Conservation (phyloP, 768 basidiomycete genomes). For the Lepiota brunneoincarnata region DNA sequence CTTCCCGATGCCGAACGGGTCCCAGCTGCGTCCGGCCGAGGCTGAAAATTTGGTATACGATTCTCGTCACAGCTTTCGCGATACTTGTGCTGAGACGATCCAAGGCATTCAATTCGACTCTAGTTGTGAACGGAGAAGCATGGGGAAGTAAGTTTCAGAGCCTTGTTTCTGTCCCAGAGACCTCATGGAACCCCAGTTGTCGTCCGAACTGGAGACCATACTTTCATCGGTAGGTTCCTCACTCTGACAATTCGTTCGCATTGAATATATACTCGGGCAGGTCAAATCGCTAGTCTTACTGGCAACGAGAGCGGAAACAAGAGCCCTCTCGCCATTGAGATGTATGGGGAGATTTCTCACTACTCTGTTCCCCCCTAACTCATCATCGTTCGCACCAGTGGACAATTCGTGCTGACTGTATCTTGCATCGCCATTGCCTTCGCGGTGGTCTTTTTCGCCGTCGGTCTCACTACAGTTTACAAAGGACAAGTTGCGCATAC, state of each 20-base stretch:
- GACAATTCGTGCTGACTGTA: slow-evolving; percentile 59
- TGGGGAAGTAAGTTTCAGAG: slow-evolving; percentile 50
- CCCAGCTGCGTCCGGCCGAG: slow-evolving; percentile 48
- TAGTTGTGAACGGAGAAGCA: slow-evolving; percentile 69
- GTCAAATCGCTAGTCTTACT: slow-evolving; percentile 67
- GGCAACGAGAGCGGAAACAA: slow-evolving; percentile 63
- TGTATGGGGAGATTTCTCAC: slow-evolving; percentile 35
- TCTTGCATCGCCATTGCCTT: slow-evolving; percentile 61
- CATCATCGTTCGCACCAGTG: slow-evolving; percentile 27
- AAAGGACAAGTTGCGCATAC: slow-evolving; percentile 57
- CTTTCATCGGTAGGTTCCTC: slow-evolving; percentile 50
- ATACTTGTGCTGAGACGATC: neutral
- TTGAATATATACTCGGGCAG: slow-evolving; percentile 25
- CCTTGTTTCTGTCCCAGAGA: neutral
- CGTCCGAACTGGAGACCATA: slow-evolving; percentile 64
- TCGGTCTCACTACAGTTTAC: slow-evolving; percentile 66
- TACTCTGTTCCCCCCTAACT: neutral
- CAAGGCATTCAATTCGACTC: slow-evolving; percentile 68
- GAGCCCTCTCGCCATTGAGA: slow-evolving; percentile 65
- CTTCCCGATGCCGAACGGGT: slow-evolving; percentile 43
- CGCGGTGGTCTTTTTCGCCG: slow-evolving; percentile 61
- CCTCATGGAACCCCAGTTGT: slow-evolving; percentile 39
- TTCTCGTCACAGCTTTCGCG: neutral
- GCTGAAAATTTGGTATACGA: slow-evolving; percentile 57
- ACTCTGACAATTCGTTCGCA: neutral